Base-by-base conservation (phyloP, 495 filamentous ascomycete species). In the Xylona heveae region DNA sequence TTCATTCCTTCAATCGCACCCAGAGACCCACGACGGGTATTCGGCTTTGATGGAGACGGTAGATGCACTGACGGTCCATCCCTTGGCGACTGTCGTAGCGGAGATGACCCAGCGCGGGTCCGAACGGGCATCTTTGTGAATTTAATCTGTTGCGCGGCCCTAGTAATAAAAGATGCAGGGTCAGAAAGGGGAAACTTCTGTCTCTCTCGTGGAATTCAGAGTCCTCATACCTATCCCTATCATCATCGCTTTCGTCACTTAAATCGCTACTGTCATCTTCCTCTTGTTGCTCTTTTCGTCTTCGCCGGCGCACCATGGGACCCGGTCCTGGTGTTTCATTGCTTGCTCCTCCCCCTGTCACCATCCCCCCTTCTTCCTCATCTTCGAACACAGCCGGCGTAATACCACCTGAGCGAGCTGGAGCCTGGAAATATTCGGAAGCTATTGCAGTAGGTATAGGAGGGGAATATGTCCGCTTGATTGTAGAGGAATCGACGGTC, bases 251-350 rank as follows among this genome's bases (percentile, higher is more conserved):
- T 32, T 95, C 85, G 41, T 94, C 88, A 44, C 81, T 94, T 38
- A 94, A 53, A 48, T 95, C 88, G 46, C 82, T 92, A 48, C 88
- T 95, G 48, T 95, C 90, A 19, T 94, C 90, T 27, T 95, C 88
- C 35, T 93, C 85, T 45, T 78, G 68, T 38, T 85, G 78, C 42
- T 83, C 72, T 23, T 68, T 68, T 31, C 69, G 62, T 34, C 57
- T 53, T 41, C 70, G 38, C 38, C 57, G 38, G 55, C 61, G 44
- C 37, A 58, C 45, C 41, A 59, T 44, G 47, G 54, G 33, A 15
- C 67, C 70, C 5, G 78, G 76, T 1, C 77, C 79, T 19, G 77
- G 58, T 0, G 72, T 68, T 37, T 90, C 78, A 23, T 59, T 57
- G 24, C 64, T 64, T n/a, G 65, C 78, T 18, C 71, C 71, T 27